Percentiles rank a stretch among this genome's conserved stretches.
These are phyloP conservation scores for Tetraselmis striata DNA, from an alignment of 139 green algal species.

Conservation along the genomic window DNA sequence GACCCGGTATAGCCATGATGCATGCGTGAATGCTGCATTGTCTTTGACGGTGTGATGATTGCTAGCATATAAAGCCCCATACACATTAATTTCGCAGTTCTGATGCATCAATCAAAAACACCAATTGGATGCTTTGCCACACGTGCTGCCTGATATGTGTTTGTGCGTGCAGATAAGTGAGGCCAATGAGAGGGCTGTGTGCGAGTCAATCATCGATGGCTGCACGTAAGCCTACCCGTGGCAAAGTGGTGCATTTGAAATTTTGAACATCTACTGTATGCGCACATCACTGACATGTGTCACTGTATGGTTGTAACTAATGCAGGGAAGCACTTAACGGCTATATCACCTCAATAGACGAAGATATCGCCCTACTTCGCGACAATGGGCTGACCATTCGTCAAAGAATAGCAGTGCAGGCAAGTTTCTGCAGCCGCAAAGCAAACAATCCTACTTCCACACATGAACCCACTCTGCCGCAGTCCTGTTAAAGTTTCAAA, in stretches of 20 bases:
- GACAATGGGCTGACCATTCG: neutral
- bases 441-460: too few species aligned
- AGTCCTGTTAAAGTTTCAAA: too few species aligned
- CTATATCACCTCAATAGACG: constrained; percentile 52
- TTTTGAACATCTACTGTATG: neutral
- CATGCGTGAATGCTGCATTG: too few species aligned
- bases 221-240: constrained; percentile 22
- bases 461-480: too few species aligned
- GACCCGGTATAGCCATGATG: constrained; percentile 59
- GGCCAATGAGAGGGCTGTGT: constrained; percentile 76
- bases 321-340: constrained; percentile 38
- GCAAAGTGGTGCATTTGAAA: neutral
- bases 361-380: constrained; percentile 47
- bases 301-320: neutral
- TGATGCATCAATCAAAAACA: too few species aligned
- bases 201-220: constrained; percentile 61
- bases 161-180: constrained; percentile 26
- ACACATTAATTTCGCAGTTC: too few species aligned
- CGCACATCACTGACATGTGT: neutral
- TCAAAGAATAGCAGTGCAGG: neutral
- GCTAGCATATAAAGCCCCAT: too few species aligned
- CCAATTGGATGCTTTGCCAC: too few species aligned
- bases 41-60: too few species aligned
- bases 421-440: too few species aligned
- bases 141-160: too few species aligned